These are phyloP conservation scores for Earliella scabrosa DNA, from an alignment of 1,284 basidiomycete species.

Conservation along the genomic window DNA sequence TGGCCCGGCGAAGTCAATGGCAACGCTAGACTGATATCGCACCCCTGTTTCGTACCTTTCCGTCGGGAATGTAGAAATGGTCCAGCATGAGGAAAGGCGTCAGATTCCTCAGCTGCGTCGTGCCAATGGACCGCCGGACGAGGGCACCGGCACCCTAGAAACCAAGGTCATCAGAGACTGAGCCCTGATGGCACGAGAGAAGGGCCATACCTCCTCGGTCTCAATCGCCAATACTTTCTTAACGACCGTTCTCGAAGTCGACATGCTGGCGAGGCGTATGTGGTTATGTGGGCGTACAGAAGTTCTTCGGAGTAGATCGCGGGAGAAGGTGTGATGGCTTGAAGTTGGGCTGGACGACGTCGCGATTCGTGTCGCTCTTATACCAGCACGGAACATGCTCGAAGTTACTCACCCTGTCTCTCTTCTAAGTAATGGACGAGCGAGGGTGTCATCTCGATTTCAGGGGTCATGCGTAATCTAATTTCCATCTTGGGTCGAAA, in stretches of 20 bases:
- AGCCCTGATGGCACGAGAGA: background rate
- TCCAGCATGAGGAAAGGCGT: constrained; percentile 93
- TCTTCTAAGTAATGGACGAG: background rate
- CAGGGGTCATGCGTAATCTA: constrained; percentile 10
- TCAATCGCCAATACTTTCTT: constrained; percentile 83
- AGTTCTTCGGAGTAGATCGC: background rate
- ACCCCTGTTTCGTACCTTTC: constrained; percentile 50
- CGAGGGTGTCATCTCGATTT: constrained; percentile 1
- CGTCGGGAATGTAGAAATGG: constrained; percentile 69
- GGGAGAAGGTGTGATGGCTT: background rate
- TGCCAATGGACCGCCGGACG: constrained; percentile 92
- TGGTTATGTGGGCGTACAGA: background rate
- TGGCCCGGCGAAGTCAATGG: background rate
- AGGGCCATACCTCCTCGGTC: constrained; percentile 67
- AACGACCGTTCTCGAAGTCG: constrained; percentile 68
- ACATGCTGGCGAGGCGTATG: constrained; percentile 25
- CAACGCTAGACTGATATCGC: background rate
- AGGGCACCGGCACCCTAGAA: constrained; percentile 80
- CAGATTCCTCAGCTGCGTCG: constrained; percentile 74
- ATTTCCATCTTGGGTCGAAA: constrained; percentile 25
- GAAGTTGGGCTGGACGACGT: background rate
- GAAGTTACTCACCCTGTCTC: constrained; percentile 1
- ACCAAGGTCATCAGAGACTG: no score
- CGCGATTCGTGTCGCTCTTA: constrained; percentile 5
- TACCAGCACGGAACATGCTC: constrained; percentile 22